Evolutionary conservation across 2,329 filamentous ascomycete genomes (phyloP), one percentile per base, ranked within the genome.

Genomic region (Colletotrichum tropicicola): DNA sequence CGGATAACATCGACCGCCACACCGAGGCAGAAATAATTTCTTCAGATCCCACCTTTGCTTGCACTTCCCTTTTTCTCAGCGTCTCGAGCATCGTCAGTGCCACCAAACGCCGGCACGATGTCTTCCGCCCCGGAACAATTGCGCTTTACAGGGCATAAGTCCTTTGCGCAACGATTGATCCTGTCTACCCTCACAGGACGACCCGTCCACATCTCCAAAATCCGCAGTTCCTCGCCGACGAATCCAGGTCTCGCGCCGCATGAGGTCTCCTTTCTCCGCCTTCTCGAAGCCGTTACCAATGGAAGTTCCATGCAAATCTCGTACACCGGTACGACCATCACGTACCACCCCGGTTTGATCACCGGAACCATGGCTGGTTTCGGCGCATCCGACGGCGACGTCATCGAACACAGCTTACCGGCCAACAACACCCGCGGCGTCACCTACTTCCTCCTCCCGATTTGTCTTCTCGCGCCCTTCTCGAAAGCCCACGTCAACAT

Each of bases 241-340:
- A 90, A 92, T 72, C 94, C 96, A 1, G 96, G 96, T 73, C 91
- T 99, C 58, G 91, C 93, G 57, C 91, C 93, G 51, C 92, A 97
- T 82, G 96, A 99, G 80, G 90, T 98, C 73, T 98, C 96, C 48
- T 95, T 99, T 78, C 87, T 99, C 30, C 94, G 96, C 61, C 91
- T 99, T 17, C 90, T 99, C 74, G 96, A 98, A 78, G 87, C 93
- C 70, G 86, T 99, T 72, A 99, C 96, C 74, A 99, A 99, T 83
- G 96, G 96, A 80, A 92, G 92, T 62, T 90, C 92, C 59, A 93
- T 98, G 81, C 94, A 98, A 74, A 97, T 99, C 71, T 97, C 94
- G 10, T 96, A 97, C 81, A 98, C 94, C 1, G 96, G 96, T 75
- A 98, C 96, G 0, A 94, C 93, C 1, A 87, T 99, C 59, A 91